Base-by-base conservation (phyloP, 1,284 basidiomycete species). In the Ustilago tritici region DNA sequence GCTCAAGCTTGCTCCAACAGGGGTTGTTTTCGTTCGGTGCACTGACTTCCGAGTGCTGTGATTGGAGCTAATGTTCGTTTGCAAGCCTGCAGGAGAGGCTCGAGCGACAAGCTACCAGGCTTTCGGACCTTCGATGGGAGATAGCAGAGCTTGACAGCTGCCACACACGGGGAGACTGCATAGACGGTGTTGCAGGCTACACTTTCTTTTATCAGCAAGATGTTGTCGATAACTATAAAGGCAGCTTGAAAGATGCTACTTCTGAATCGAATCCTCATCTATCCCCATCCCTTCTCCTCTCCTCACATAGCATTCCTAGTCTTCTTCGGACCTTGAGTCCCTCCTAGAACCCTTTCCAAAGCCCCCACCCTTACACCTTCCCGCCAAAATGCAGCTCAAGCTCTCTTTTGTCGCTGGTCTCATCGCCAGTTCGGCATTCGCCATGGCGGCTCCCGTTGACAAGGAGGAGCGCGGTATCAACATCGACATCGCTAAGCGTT, bases 321-420 rank as follows among this genome's bases (percentile, higher is more conserved):
- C 43, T 17, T 31, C 34, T 40, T 36, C 12, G 23, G n/a, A 53
- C 50, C 19, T 50, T 53, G n/a, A n/a, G 10, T 19, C 32, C 41
- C 49, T 54, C 41, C 59, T 62, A 23, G 12, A 52, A 46, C 47
- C 55, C 2, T 46, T n/a, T 34, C 17, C 5, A 11, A 52, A n/a
- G 47, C 34, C 4, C 31, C 52, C 63, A 41, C 59, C 31, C 31
- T 19, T 15, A 46, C 19, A 19, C 11, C 43, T 46, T 19, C 15
- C 34, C 2, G 17, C 50, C 62, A 58, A 60, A n/a, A 82, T 82
- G 80, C 79, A 82, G 71, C 71, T 82, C 66, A 70, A 73, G 71
- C 76, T 81, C 19, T 73, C 79, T 54, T 73, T 79, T 34, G 75
- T 80, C 36, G 69, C 73, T 31, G 77, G 70, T 35, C 75, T 82